Evolutionary conservation across 2,329 filamentous ascomycete species (phyloP).

Genomic region (Diaporthe destruens): DNA sequence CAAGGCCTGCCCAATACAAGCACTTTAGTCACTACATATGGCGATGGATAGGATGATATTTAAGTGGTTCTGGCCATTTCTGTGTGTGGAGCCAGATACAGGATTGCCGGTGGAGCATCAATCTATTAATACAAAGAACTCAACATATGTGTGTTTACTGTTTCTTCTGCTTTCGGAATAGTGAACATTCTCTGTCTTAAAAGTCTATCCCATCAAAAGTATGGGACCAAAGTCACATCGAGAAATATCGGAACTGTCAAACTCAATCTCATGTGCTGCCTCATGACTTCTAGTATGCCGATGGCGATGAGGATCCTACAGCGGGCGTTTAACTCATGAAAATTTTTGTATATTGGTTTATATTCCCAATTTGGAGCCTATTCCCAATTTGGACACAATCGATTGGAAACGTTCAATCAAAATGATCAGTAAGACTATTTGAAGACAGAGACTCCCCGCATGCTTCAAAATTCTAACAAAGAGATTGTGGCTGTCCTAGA

Average conservation of each 20-base stretch:
- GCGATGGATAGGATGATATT: conserved; percentile 53
- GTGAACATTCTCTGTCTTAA: too few relatives aligned
- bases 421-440: neutral
- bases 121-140: neutral
- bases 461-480: neutral
- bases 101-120: neutral
- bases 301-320: neutral
- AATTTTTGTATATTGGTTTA: neutral
- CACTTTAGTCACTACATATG: neutral
- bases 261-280: neutral
- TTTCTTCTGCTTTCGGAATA: neutral
- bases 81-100: neutral
- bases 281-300: neutral
- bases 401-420: neutral
- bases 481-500: neutral
- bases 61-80: neutral
- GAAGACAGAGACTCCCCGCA: neutral
- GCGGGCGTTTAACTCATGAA: neutral
- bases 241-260: neutral
- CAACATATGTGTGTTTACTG: neutral
- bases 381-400: neutral
- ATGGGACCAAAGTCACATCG: too few relatives aligned
- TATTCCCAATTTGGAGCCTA: neutral
- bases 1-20: neutral
- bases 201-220: too few relatives aligned